Conservation (phyloP, 495 filamentous ascomycete species). For the Xylaria curta region DNA sequence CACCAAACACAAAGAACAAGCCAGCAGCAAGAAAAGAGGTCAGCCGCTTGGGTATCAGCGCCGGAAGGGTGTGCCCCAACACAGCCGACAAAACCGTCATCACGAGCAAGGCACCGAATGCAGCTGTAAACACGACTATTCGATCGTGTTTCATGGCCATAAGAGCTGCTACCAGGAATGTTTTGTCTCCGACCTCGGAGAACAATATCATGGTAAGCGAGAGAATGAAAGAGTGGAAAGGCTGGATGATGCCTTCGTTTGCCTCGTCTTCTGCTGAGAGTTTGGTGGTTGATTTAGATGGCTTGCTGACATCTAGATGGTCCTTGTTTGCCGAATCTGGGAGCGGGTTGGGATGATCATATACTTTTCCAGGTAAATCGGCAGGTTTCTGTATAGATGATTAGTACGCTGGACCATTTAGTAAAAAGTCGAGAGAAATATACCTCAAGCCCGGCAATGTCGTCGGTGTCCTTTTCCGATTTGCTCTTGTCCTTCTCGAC, state of each 20-base stretch:
- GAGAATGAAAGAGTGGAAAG: conserved; percentile 89
- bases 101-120: conserved; percentile 84
- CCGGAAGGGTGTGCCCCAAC: conserved; percentile 92
- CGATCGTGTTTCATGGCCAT: conserved; percentile 99
- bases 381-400: conserved; percentile 70
- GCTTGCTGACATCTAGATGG: conserved; percentile 69
- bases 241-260: conserved; percentile 72
- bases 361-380: conserved; percentile 78
- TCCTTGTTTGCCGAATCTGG: conserved; percentile 70
- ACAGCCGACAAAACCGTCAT: conserved; percentile 98
- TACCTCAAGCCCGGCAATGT: conserved; percentile 73
- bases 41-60: conserved; percentile 84
- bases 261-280: conserved; percentile 44
- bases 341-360: conserved; percentile 77
- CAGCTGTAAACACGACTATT: conserved; percentile 89
- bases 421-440: conserved; percentile 12
- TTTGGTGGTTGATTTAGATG: conserved; percentile 46
- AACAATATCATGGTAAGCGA: conserved; percentile 97
- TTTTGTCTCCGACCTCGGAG: conserved; percentile 98
- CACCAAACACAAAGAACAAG: conserved; percentile 89
- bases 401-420: conserved; percentile 17
- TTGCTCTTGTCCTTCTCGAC: conserved; percentile 50
- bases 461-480: conserved; percentile 45
- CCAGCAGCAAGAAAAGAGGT: conserved; percentile 85
- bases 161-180: conserved; percentile 93